Percentiles rank a stretch among this genome's conserved stretches.
phyloP scores from a whole-genome alignment of 2,329 filamentous ascomycete genomes.

The Xylogone sp. region DNA sequence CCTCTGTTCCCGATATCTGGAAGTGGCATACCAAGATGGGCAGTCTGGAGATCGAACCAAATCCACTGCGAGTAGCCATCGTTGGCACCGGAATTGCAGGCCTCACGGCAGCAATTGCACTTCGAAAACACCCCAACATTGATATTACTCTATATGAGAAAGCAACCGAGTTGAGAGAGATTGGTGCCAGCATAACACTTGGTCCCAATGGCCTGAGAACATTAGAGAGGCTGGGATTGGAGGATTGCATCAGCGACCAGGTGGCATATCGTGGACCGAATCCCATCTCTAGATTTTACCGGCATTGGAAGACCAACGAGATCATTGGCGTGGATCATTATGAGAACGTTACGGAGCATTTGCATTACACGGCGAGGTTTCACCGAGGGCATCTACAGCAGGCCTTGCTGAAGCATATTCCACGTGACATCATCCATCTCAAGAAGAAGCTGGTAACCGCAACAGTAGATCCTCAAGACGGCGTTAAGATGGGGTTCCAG shows the following conservation, averaged over 20 bases:
- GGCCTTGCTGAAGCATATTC: slow-evolving; percentile 27
- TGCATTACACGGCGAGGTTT: slow-evolving; percentile 32
- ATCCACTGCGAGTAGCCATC: slow-evolving; percentile 24
- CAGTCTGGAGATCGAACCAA: too few relatives aligned
- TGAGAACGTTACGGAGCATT: slow-evolving; percentile 23
- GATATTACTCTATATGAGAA: slow-evolving; percentile 32
- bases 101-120: slow-evolving; percentile 32
- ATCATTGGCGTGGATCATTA: slow-evolving; percentile 29
- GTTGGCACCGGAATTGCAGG: slow-evolving; percentile 35
- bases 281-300: slow-evolving; percentile 30
- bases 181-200: slow-evolving; percentile 34
- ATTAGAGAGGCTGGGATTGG: slow-evolving; percentile 30
- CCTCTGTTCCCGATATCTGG: too few relatives aligned
- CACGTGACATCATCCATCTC: slow-evolving; percentile 27
- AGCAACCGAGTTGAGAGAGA: slow-evolving; percentile 30
- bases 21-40: too few relatives aligned
- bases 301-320: slow-evolving; percentile 35
- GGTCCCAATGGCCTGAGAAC: slow-evolving; percentile 35
- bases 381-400: slow-evolving; percentile 32
- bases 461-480: slow-evolving; percentile 6
- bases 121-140: slow-evolving; percentile 24
- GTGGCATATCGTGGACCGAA: slow-evolving; percentile 29
- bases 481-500: slow-evolving; percentile 24
- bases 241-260: slow-evolving; percentile 28
- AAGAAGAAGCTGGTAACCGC: slow-evolving; percentile 23